A percentile compares a stretch with the other conserved stretches of the same genome.
phyloP scores from a whole-genome alignment of 495 filamentous ascomycete genomes.

The Daldinia caldariorum region DNA sequence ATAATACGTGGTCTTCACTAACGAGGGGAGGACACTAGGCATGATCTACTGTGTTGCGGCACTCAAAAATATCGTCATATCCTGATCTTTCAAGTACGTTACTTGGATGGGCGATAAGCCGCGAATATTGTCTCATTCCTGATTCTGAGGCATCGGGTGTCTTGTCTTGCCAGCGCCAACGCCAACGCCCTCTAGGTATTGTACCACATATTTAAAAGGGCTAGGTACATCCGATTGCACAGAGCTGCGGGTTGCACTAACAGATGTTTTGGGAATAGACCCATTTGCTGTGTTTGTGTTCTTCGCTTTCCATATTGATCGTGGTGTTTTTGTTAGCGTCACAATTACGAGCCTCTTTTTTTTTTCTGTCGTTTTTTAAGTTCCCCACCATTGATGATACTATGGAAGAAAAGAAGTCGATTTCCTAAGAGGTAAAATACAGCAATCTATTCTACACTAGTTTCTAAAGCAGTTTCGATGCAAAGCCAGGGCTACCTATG shows the following conservation, averaged over 20 bases:
- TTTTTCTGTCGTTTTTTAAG: slow-evolving; percentile 10
- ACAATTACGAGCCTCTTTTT: slow-evolving; percentile 25
- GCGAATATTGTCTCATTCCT: slow-evolving; percentile 42
- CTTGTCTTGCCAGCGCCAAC: slow-evolving; percentile 44
- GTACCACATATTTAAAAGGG: slow-evolving; percentile 34
- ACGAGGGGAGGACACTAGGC: neutral
- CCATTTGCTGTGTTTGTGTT: slow-evolving; percentile 29
- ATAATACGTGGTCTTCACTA: too few relatives aligned
- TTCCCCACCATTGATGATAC: slow-evolving; percentile 34
- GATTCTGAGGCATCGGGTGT: slow-evolving; percentile 45
- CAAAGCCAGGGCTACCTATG: slow-evolving; percentile 9
- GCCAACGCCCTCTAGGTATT: slow-evolving; percentile 37
- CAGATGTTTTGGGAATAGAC: slow-evolving; percentile 22
- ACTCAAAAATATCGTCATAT: slow-evolving; percentile 36
- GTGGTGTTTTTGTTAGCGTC: slow-evolving; percentile 33
- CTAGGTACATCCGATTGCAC: slow-evolving; percentile 28
- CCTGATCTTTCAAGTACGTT: slow-evolving; percentile 33
- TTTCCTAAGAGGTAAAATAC: slow-evolving; percentile 32
- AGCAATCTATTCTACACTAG: neutral
- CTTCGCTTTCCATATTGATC: slow-evolving; percentile 4
- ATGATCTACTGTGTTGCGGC: slow-evolving; percentile 24
- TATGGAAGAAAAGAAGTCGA: slow-evolving; percentile 28
- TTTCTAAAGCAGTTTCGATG: slow-evolving; percentile 1
- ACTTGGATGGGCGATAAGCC: slow-evolving; percentile 35
- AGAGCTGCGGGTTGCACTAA: slow-evolving; percentile 30